phyloP scores from a whole-genome alignment of 306 rosid species.

The Arachis hypogaea region DNA sequence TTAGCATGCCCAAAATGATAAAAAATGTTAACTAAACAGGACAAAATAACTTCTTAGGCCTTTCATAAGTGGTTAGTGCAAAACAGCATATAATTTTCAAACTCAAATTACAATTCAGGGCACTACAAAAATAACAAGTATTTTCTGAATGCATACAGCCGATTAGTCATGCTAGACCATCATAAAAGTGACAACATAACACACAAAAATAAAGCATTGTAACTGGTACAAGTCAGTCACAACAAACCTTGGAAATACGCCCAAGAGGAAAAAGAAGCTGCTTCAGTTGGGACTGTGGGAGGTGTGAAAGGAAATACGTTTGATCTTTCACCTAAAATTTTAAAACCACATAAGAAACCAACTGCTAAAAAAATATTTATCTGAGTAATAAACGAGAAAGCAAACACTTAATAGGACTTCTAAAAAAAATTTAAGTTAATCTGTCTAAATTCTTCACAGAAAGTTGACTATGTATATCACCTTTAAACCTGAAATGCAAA shows the following conservation, averaged over 20 bases:
- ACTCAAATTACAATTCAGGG: slow-evolving; percentile 1
- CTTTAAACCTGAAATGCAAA: slow-evolving; percentile 27
- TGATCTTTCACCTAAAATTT: slow-evolving; percentile 87
- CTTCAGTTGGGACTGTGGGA: slow-evolving; percentile 85
- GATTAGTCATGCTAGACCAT: slow-evolving; percentile 4
- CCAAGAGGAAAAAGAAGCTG: slow-evolving; percentile 84
- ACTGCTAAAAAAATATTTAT: slow-evolving; percentile 7
- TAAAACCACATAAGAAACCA: slow-evolving; percentile 35
- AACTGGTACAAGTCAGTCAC: slow-evolving; percentile 30
- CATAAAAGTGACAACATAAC: slow-evolving; percentile 23
- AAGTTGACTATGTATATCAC: slow-evolving; percentile 10
- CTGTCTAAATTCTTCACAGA: slow-evolving; percentile 27
- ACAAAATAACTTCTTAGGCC: neutral
- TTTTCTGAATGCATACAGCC: slow-evolving; percentile 15
- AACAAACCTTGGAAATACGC: slow-evolving; percentile 81
- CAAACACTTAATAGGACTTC: slow-evolving; percentile 7
- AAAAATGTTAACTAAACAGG: neutral
- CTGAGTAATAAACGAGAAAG: neutral
- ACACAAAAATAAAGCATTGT: slow-evolving; percentile 2
- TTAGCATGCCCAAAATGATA: neutral
- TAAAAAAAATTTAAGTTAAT: slow-evolving; percentile 32
- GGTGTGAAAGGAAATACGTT: slow-evolving; percentile 92
- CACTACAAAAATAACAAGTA: neutral
- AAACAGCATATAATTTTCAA: slow-evolving; percentile 24
- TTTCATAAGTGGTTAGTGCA: slow-evolving; percentile 22